Percentiles rank a stretch among this genome's conserved stretches.
phyloP scores from a whole-genome alignment of 495 filamentous ascomycete genomes.

The Venustampulla echinocandica region DNA sequence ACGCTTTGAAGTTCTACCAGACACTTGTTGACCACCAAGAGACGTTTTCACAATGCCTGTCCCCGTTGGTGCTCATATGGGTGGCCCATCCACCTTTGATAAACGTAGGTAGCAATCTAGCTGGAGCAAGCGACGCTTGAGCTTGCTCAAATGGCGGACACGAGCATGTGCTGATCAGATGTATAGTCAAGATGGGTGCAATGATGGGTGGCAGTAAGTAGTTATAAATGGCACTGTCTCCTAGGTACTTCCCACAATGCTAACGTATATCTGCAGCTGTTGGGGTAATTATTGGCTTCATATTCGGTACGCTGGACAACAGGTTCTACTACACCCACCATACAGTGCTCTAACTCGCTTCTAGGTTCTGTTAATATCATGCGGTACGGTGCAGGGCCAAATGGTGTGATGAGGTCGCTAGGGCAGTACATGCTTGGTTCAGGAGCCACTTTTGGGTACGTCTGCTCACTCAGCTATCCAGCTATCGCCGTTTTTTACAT shows the following conservation, averaged over 20 bases:
- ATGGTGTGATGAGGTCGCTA: conserved; percentile 84
- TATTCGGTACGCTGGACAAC: conserved; percentile 60
- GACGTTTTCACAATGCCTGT: conserved; percentile 51
- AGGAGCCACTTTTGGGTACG: conserved; percentile 91
- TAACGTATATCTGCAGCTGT: conserved; percentile 53
- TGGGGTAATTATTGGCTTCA: conserved; percentile 92
- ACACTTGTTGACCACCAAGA: background rate
- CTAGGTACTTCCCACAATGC: background rate
- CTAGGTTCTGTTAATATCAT: conserved; percentile 87
- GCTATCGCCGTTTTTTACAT: conserved; percentile 1
- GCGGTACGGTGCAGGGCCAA: conserved; percentile 84
- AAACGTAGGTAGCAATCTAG: conserved; percentile 63
- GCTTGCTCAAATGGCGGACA: too few species aligned
- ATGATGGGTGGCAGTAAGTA: conserved; percentile 94
- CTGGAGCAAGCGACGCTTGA: too few species aligned
- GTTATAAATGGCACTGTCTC: too few species aligned
- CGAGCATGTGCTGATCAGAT: conserved; percentile 23
- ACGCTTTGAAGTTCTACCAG: too few species aligned
- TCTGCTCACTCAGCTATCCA: conserved; percentile 7
- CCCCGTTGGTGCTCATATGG: conserved; percentile 45
- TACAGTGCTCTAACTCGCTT: conserved; percentile 13
- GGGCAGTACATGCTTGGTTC: conserved; percentile 98
- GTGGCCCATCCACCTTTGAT: conserved; percentile 77
- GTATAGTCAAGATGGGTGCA: conserved; percentile 88
- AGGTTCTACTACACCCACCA: background rate